A percentile compares a stretch with the other conserved stretches of the same genome.
Evolutionary conservation across 2,329 filamentous ascomycete species (phyloP).

Genomic region (Tetracladium maxilliforme): DNA sequence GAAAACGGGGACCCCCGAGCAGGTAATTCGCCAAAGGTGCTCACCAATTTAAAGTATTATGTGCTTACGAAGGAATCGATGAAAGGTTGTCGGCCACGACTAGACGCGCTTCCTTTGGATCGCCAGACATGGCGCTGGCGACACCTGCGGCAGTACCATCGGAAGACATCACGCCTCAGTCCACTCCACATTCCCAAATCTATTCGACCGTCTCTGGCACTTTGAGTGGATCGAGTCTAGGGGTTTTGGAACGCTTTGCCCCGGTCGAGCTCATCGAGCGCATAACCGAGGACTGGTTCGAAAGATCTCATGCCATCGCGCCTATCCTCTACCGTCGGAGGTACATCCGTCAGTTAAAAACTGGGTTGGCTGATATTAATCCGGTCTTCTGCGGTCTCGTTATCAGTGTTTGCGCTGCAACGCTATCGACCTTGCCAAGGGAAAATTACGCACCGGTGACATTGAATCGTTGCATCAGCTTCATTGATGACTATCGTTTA

Average conservation of each 20-base stretch:
- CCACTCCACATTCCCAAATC: slow-evolving; percentile 1
- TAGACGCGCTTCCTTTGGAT: not conserved
- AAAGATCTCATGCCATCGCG: slow-evolving; percentile 17
- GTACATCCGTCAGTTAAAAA: slow-evolving; percentile 13
- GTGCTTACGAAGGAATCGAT: too few relatives aligned
- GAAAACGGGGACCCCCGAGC: slow-evolving; percentile 12
- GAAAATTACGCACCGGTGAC: slow-evolving; percentile 13
- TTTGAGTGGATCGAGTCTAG: too few relatives aligned
- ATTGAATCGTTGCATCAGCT: slow-evolving; percentile 12
- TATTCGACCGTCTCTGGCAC: not conserved
- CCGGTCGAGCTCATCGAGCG: slow-evolving; percentile 4
- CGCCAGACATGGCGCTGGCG: not conserved
- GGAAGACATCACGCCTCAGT: not conserved
- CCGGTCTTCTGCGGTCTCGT: slow-evolving; percentile 17
- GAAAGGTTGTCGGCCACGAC: not conserved
- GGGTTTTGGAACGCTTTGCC: slow-evolving; percentile 4
- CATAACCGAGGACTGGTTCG: slow-evolving; percentile 19
- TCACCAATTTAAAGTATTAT: not conserved
- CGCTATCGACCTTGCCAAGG: slow-evolving; percentile 15
- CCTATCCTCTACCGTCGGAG: slow-evolving; percentile 16
- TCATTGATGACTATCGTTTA: slow-evolving; percentile 13
- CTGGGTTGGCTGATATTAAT: slow-evolving; percentile 11
- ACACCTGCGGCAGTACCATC: slow-evolving; percentile 1
- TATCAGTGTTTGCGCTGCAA: slow-evolving; percentile 18
- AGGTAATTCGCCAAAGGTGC: slow-evolving; percentile 5